phyloP scores from a whole-genome alignment of 306 rosid genomes.

The Psophocarpus tetragonolobus region DNA sequence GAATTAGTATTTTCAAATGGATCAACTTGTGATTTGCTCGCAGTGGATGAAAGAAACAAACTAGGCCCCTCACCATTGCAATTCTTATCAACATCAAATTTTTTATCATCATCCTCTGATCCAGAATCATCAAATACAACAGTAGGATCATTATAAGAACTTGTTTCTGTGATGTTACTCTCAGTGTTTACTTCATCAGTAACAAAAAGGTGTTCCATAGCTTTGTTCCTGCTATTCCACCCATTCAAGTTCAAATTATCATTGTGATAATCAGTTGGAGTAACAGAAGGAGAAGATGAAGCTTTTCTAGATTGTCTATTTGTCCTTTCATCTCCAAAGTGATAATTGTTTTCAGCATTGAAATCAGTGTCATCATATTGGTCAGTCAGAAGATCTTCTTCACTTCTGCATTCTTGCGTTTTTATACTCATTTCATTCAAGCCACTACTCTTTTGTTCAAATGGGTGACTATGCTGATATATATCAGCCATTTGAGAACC shows the following conservation, averaged over 20 bases:
- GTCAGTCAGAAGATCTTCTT: conserved; percentile 44
- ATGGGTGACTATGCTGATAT: conserved; percentile 45
- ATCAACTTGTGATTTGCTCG: conserved; percentile 43
- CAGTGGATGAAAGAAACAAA: conserved; percentile 43
- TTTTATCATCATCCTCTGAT: conserved; percentile 62
- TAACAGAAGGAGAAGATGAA: conserved; percentile 48
- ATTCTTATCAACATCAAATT: conserved; percentile 43
- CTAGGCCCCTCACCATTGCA: conserved; percentile 51
- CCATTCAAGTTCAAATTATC: conserved; percentile 38
- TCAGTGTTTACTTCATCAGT: conserved; percentile 42
- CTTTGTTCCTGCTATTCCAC: conserved; percentile 26
- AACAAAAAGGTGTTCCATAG: conserved; percentile 46
- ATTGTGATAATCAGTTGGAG: conserved; percentile 43
- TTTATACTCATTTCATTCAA: conserved; percentile 38
- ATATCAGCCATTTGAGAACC: conserved; percentile 41
- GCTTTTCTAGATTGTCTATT: conserved; percentile 42
- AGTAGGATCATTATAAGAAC: conserved; percentile 48
- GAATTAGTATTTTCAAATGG: conserved; percentile 43
- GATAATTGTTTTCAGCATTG: conserved; percentile 45
- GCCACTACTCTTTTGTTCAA: conserved; percentile 46
- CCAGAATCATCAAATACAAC: conserved; percentile 71
- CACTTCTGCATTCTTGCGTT: conserved; percentile 45
- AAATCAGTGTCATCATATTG: conserved; percentile 36
- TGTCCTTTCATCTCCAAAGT: conserved; percentile 47
- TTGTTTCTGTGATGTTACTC: conserved; percentile 35